A percentile compares a stretch with the other conserved stretches of the same genome.
Evolutionary conservation across 768 basidiomycete genomes (phyloP).

Genomic region (Lactarius evosmus): DNA sequence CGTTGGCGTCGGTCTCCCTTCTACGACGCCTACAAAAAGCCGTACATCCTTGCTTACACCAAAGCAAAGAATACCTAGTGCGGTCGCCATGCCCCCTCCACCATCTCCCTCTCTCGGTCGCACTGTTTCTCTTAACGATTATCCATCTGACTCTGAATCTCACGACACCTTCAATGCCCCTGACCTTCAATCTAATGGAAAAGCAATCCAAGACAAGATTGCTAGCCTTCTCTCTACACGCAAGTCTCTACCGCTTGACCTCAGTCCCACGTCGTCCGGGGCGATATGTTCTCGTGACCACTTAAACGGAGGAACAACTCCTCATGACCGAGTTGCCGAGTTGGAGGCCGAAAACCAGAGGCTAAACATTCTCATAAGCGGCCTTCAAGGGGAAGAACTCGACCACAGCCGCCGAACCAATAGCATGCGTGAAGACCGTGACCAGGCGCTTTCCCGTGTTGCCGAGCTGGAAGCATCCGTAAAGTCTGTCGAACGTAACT

Average conservation of each 20-base stretch:
- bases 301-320: constrained; percentile 32
- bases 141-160: constrained; percentile 23
- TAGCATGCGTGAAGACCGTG: constrained; percentile 43
- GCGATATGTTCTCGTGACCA: constrained; percentile 14
- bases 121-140: constrained; percentile 41
- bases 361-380: constrained; percentile 34
- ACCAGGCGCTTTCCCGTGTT: constrained; percentile 41
- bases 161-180: constrained; percentile 19
- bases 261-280: constrained; percentile 22
- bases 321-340: constrained; percentile 51
- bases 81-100: constrained; percentile 80
- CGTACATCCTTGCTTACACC: constrained; percentile 48
- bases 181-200: constrained; percentile 36
- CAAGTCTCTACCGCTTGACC: constrained; percentile 28
- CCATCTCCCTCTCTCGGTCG: constrained; percentile 51
- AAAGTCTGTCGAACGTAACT: constrained; percentile 40
- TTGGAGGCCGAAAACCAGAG: constrained; percentile 71
- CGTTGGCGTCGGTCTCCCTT: constrained; percentile 40
- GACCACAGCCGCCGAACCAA: constrained; percentile 26
- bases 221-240: constrained; percentile 40
- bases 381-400: constrained; percentile 24
- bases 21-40: constrained; percentile 40
- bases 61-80: constrained; percentile 64
- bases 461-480: constrained; percentile 45
- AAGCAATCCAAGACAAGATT: constrained; percentile 49